These are phyloP conservation scores for Geotrichum macrosporum DNA, from an alignment of 1,139 yeast genomes.

Conservation along the genomic window DNA sequence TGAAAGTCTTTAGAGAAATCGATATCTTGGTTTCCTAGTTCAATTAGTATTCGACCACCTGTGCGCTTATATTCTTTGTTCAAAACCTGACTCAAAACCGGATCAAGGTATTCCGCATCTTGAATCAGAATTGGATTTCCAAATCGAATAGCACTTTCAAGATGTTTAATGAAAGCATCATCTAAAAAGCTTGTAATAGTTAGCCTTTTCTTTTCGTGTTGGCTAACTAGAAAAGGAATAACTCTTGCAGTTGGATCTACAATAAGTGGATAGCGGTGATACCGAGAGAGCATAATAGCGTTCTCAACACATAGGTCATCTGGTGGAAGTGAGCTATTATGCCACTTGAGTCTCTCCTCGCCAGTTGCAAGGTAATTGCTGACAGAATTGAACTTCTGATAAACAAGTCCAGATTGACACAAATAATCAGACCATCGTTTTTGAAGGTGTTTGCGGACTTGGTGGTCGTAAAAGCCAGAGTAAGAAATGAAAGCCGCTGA, in stretches of 20 bases:
- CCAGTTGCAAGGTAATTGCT: slow-evolving; percentile 43
- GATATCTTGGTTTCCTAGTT: slow-evolving; percentile 57
- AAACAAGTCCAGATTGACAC: slow-evolving; percentile 41
- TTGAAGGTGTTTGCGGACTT: slow-evolving; percentile 43
- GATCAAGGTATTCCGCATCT: slow-evolving; percentile 79
- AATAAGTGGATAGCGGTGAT: slow-evolving; percentile 50
- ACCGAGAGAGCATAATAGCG: slow-evolving; percentile 48
- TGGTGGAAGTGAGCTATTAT: slow-evolving; percentile 47
- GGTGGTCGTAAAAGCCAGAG: slow-evolving; percentile 58
- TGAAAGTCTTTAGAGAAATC: slow-evolving; percentile 65
- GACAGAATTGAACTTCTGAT: slow-evolving; percentile 39
- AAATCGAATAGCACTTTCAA: slow-evolving; percentile 78
- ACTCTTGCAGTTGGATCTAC: slow-evolving; percentile 67
- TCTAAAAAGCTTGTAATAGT: slow-evolving; percentile 67
- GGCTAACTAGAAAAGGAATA: slow-evolving; percentile 42
- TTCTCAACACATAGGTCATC: slow-evolving; percentile 65
- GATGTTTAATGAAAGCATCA: slow-evolving; percentile 59
- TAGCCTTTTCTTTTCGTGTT: slow-evolving; percentile 40
- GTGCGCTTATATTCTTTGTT: slow-evolving; percentile 56
- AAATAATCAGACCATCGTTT: slow-evolving; percentile 46
- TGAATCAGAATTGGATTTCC: slow-evolving; percentile 71
- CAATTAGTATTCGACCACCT: slow-evolving; percentile 67
- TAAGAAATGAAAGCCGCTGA: slow-evolving; percentile 61
- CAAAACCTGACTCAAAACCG: slow-evolving; percentile 60
- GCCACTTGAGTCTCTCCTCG: slow-evolving; percentile 49